These are phyloP conservation scores for Dothistroma pini DNA, from an alignment of 2,329 filamentous ascomycete species.

Conservation along the genomic window DNA sequence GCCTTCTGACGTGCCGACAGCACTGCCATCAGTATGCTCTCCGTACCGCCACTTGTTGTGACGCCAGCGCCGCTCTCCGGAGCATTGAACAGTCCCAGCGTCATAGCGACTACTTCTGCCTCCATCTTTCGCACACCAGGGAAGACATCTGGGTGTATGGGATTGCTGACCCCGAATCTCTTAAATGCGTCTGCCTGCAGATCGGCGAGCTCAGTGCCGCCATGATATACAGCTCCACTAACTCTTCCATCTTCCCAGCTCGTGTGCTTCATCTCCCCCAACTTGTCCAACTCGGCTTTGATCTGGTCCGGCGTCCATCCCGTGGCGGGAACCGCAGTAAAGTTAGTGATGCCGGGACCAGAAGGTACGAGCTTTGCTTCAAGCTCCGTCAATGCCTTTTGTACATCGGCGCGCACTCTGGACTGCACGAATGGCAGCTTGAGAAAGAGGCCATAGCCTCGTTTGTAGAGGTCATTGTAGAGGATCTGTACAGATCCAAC, in stretches of 20 bases:
- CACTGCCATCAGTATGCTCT: conserved; percentile 95
- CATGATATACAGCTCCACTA: conserved; percentile 93
- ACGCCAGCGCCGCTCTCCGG: conserved; percentile 82
- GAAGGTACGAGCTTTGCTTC: conserved; percentile 78
- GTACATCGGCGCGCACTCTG: conserved; percentile 80
- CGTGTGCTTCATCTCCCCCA: conserved; percentile 87
- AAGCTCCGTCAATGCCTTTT: conserved; percentile 73
- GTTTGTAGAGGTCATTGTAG: conserved; percentile 67
- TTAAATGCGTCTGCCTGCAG: conserved; percentile 91
- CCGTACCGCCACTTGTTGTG: conserved; percentile 87
- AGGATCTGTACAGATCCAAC: conserved; percentile 72
- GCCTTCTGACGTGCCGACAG: conserved; percentile 87
- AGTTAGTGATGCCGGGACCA: conserved; percentile 66
- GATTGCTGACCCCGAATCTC: conserved; percentile 91
- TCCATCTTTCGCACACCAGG: conserved; percentile 99
- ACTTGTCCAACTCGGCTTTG: conserved; percentile 69
- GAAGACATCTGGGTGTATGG: conserved; percentile 97
- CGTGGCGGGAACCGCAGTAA: conserved; percentile 73
- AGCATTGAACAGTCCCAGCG: conserved; percentile 72
- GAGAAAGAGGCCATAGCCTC: conserved; percentile 80
- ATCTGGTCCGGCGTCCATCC: conserved; percentile 79
- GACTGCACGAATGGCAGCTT: conserved; percentile 79
- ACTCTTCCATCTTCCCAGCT: conserved; percentile 96
- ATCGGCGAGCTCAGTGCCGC: conserved; percentile 73
- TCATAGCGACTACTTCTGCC: conserved; percentile 96